Evolutionary conservation across 2,329 filamentous ascomycete genomes (phyloP), one percentile per base, ranked within the genome.

Genomic region (Colletotrichum orbiculare): DNA sequence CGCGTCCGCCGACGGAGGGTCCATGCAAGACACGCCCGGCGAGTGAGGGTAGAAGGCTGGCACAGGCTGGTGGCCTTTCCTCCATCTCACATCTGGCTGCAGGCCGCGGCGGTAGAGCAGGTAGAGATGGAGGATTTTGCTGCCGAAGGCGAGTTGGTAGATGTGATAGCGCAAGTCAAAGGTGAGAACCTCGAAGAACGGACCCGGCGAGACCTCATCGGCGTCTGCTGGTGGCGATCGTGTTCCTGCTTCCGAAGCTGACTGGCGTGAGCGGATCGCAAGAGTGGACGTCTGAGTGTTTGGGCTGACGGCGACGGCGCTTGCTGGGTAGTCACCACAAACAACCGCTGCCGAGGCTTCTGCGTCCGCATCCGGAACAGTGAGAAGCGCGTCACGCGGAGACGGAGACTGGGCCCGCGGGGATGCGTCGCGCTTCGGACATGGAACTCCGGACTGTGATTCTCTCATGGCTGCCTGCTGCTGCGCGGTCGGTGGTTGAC

Each of bases 11-110:
- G 52, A 67, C 6, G 62, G 65, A 43, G 63, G 63, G 43, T 67
- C 66, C 53, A 66, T 62, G 39, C 53, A 45, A 34, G 63, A 68
- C 4, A 67, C 66, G 59, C 63, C 50, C 0, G 66, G 64, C 15
- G 66, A 68, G 59, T 66, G 59, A 46, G 63, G 66, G 2, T 62
- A 68, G 62, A 57, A 67, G 10, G 56, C 56, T 33, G 63, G 56
- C 52, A 67, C 61, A 13, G 66, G 66, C 17, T 62, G 58, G 12
- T 68, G 66, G 15, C 64, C 66, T 47, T 64, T 68, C 17, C 66
- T 45, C 66, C 66, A 68, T 38, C 66, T 50, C 41, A 62, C 35
- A 37, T 67, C 64, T 6, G 66, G 54, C 2, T 68, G 58, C 5
- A 67, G 59, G 37, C 64, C 57, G 33, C 66, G 64, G 8, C 59